These are phyloP conservation scores for Dactylella cylindrospora DNA, from an alignment of 2,329 filamentous ascomycete genomes.

Conservation along the genomic window DNA sequence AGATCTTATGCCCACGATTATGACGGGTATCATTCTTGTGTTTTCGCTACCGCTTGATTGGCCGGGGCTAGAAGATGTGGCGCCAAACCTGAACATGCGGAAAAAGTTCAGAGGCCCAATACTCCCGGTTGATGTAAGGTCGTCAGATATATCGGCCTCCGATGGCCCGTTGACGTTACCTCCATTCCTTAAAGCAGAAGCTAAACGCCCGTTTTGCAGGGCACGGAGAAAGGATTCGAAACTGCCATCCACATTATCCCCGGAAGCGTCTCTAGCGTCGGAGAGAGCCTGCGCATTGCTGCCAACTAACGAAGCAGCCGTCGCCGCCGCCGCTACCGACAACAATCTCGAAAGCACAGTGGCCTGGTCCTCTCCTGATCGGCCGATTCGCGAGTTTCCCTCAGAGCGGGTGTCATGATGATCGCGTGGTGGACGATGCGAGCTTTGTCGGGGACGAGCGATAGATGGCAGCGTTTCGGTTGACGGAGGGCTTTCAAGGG, in stretches of 20 bases:
- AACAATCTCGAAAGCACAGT: slow-evolving; percentile 49
- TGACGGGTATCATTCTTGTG: slow-evolving; percentile 65
- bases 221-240: slow-evolving; percentile 49
- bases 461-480: neutral
- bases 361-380: slow-evolving; percentile 49
- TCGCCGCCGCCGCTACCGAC: slow-evolving; percentile 49
- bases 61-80: slow-evolving; percentile 53
- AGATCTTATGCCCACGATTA: slow-evolving; percentile 69
- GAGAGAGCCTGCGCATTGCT: slow-evolving; percentile 48
- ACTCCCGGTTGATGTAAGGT: slow-evolving; percentile 51
- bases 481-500: slow-evolving; percentile 1
- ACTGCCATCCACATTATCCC: slow-evolving; percentile 49
- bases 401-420: slow-evolving; percentile 12
- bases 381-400: slow-evolving; percentile 9
- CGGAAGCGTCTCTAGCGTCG: slow-evolving; percentile 49
- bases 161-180: slow-evolving; percentile 39
- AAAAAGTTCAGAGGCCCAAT: slow-evolving; percentile 66
- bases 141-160: slow-evolving; percentile 45
- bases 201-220: slow-evolving; percentile 49
- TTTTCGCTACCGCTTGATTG: slow-evolving; percentile 51
- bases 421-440: slow-evolving; percentile 8
- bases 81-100: slow-evolving; percentile 68
- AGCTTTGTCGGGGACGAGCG: slow-evolving; percentile 1
- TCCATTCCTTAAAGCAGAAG: slow-evolving; percentile 49
- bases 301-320: slow-evolving; percentile 49